Evolutionary conservation across 306 rosid genomes (phyloP).

Genomic region (Nissolia schottii): DNA sequence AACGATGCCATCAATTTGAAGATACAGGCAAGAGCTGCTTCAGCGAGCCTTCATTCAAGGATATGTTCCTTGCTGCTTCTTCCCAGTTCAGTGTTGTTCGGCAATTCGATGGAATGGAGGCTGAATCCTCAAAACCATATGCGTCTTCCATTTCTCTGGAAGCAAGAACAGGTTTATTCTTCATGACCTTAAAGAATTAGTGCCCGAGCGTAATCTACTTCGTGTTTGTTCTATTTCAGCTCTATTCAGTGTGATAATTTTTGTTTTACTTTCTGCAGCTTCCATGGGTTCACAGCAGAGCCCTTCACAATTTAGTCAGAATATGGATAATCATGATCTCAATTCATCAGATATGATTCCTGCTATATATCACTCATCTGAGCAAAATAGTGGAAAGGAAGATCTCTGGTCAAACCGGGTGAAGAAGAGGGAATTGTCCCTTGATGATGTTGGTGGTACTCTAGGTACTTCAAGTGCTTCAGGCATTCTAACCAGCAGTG

Average conservation of each 20-base stretch:
- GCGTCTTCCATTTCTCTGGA: conserved; percentile 57
- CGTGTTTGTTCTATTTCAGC: conserved; percentile 11
- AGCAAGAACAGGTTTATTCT: conserved; percentile 54
- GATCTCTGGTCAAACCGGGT: conserved; percentile 84
- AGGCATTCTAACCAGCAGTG: conserved; percentile 78
- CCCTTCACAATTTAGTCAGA: conserved; percentile 73
- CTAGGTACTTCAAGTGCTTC: conserved; percentile 46
- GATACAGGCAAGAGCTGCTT: conserved; percentile 91
- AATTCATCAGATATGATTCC: conserved; percentile 55
- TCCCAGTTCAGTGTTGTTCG: conserved; percentile 42
- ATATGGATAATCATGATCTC: conserved; percentile 55
- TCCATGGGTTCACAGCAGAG: conserved; percentile 76
- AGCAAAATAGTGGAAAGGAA: conserved; percentile 63
- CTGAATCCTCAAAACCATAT: conserved; percentile 62
- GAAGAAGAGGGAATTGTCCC: conserved; percentile 92
- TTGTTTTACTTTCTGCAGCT: conserved; percentile 49
- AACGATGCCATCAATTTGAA: conserved; percentile 75
- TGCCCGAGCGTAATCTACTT: conserved; percentile 6
- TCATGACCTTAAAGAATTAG: conserved; percentile 14
- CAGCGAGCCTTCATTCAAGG: conserved; percentile 65
- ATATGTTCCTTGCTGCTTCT: conserved; percentile 53
- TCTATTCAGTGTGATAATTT: background rate
- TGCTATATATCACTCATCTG: conserved; percentile 53
- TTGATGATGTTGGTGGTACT: conserved; percentile 80
- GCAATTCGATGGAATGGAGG: conserved; percentile 51